A percentile compares a stretch with the other conserved stretches of the same genome.
phyloP scores from a whole-genome alignment of 352 stramenopile species.

The Globisporangium abappressorium region DNA sequence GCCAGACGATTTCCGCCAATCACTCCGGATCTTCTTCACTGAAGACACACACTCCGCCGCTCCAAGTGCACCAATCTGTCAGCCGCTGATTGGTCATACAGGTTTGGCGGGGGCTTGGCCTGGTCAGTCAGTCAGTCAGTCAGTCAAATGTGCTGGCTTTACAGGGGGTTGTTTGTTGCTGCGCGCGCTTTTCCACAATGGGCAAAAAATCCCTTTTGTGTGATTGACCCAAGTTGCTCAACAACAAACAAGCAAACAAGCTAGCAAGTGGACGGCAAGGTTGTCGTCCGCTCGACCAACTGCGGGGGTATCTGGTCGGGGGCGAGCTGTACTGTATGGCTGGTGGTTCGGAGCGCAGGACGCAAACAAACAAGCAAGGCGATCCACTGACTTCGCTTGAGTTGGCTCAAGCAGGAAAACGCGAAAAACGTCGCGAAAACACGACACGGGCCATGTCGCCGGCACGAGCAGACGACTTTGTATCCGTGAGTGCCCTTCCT shows the following conservation, averaged over 20 bases:
- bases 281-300: neutral
- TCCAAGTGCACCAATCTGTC: slow-evolving; percentile 3
- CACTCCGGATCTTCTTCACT: slow-evolving; percentile 6
- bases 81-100: neutral
- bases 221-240: neutral
- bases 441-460: neutral
- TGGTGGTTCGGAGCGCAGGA: neutral
- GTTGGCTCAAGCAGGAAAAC: neutral
- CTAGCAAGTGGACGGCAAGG: neutral
- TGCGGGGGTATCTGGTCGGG: neutral
- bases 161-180: neutral
- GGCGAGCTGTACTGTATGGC: neutral
- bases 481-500: slow-evolving; percentile 1
- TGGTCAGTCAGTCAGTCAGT: too few relatives aligned
- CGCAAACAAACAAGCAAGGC: neutral
- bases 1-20: slow-evolving; percentile 3
- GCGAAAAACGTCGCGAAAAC: slow-evolving; percentile 6
- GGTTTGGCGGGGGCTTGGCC: too few relatives aligned
- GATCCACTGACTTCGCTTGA: neutral
- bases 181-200: neutral
- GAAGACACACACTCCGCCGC: neutral
- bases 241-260: neutral
- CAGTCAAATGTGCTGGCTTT: neutral
- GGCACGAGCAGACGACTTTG: slow-evolving; percentile 9
- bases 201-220: neutral